Evolutionary conservation across 352 stramenopile genomes (phyloP).

Genomic region (Phytophthora chlamydospora): DNA sequence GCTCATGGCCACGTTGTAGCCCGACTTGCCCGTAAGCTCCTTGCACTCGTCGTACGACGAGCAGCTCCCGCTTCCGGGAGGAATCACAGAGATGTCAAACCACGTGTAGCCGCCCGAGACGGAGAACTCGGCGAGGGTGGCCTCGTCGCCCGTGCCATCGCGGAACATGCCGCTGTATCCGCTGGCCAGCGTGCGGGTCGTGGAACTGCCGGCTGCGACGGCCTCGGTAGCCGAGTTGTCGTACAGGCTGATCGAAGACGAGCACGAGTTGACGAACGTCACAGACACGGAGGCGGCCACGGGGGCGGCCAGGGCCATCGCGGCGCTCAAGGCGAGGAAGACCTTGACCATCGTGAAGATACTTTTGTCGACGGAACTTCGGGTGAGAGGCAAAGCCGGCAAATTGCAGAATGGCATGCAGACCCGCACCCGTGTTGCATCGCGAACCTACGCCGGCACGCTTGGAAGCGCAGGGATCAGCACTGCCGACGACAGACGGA

Average conservation of each 20-base stretch:
- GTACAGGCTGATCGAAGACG: conserved; percentile 49
- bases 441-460: conserved; percentile 6
- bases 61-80: conserved; percentile 54
- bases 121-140: conserved; percentile 59
- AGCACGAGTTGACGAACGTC: conserved; percentile 63
- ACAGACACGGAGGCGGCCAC: conserved; percentile 43
- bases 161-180: conserved; percentile 68
- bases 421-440: neutral
- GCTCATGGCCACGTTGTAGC: conserved; percentile 60
- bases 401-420: conserved; percentile 36
- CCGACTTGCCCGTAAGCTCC: conserved; percentile 49
- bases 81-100: conserved; percentile 69
- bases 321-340: conserved; percentile 45
- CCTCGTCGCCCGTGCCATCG: conserved; percentile 44
- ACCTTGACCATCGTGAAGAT: conserved; percentile 46
- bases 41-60: conserved; percentile 49
- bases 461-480: conserved; percentile 2
- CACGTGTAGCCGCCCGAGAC: conserved; percentile 44
- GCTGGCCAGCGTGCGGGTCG: conserved; percentile 31
- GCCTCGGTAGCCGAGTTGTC: conserved; percentile 58
- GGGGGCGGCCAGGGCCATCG: conserved; percentile 35
- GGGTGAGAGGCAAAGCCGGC: conserved; percentile 11
- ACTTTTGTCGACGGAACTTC: too few relatives aligned
- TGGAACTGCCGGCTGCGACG: conserved; percentile 46
- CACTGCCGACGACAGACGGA: conserved; percentile 25